Evolutionary conservation across 768 basidiomycete species (phyloP), one percentile per base, ranked within the genome.

Genomic region (Mycena albidolilacea): DNA sequence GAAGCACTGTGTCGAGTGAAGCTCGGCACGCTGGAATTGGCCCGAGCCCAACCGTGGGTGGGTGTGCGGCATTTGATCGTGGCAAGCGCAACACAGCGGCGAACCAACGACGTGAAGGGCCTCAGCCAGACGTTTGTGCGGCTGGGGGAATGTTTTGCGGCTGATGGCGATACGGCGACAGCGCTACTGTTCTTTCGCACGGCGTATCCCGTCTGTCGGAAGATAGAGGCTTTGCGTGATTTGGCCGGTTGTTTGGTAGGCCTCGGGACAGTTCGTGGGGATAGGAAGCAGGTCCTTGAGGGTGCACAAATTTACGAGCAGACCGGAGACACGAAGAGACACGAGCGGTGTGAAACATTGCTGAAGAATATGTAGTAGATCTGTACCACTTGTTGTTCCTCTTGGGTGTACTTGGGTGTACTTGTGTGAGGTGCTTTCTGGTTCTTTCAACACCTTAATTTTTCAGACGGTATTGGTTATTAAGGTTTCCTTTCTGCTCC

Each of bases 101-200:
- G 59, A 67, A 70, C 43, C 14, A 76, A 21, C 54, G 71, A 76
- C 61, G 71, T 72, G 39, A 76, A 73, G 39, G 75, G 71, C 10
- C 52, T 76, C 41, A 62, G 75, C 63, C 46, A 70, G 44, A 73
- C 75, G 35, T 66, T 76, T 35, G 75, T 76, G 61, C 71, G 71
- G 60, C 60, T 76, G 21, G 75, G 71, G 3, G 55, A 70, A 41
- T 72, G 68, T 44, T 76, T 70, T 70, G 69, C 35, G 44, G 68
- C 69, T 38, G 69, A 70, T 1, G 69, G 69, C 7, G 68, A 67
- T 50, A 59, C 23, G 38, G 17, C 11, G 43, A 37, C 62, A 19
- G 70, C 70, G 21, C 58, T 72, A 19, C 37, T 59, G 30, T 41
- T 77, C 23, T 77, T 63, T 43, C 73, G 73, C 21, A 55, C 72